A percentile compares a stretch with the other conserved stretches of the same genome.
Evolutionary conservation across 106 monocot species (phyloP).

Genomic region (Dendrobium nobile): DNA sequence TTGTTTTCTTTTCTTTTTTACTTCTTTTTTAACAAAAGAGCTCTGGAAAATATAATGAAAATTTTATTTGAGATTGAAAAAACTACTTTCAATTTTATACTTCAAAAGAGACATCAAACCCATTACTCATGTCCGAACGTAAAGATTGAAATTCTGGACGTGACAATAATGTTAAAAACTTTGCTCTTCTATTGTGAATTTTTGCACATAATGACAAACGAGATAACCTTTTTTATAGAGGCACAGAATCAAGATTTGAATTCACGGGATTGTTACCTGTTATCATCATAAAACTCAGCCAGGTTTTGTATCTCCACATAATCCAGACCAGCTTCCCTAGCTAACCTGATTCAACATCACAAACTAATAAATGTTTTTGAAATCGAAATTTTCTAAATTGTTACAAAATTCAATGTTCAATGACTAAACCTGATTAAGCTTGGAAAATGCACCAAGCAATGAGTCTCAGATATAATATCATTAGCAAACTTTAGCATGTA

Average conservation of each 20-base stretch:
- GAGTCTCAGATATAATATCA: conserved; percentile 55
- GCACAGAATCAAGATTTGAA: neutral
- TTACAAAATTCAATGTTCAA: neutral
- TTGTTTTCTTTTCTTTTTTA: neutral
- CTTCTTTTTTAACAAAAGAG: neutral
- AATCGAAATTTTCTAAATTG: neutral
- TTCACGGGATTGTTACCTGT: conserved; percentile 42
- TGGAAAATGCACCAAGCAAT: conserved; percentile 94
- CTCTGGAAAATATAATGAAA: neutral
- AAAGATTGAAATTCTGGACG: neutral
- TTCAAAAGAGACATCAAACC: neutral
- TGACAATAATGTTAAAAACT: neutral
- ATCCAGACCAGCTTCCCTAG: conserved; percentile 89
- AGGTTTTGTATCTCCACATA: conserved; percentile 94
- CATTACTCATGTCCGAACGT: neutral
- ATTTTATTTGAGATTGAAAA: neutral
- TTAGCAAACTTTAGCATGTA: conserved; percentile 82
- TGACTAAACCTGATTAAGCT: conserved; percentile 72
- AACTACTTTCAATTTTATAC: neutral
- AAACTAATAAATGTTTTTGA: neutral
- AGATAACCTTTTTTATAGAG: neutral
- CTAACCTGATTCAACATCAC: conserved; percentile 46
- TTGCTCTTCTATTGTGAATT: neutral
- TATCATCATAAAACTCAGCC: conserved; percentile 98
- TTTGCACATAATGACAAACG: neutral